Conservation (phyloP, 208 protist species). For the Wallacemonas rigidus region DNA sequence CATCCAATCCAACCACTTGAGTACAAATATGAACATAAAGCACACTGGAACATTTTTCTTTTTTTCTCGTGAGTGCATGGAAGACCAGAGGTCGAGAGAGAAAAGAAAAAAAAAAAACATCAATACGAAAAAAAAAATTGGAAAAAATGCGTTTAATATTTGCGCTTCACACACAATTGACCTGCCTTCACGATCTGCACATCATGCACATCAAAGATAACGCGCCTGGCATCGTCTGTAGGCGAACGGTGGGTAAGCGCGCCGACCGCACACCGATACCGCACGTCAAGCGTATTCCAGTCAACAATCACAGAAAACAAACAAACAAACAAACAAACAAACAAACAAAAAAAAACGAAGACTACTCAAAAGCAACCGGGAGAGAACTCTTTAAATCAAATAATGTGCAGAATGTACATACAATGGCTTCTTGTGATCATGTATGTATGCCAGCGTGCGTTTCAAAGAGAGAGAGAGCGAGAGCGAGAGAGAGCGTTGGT, state of each 20-base stretch:
- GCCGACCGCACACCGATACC: too few relatives aligned
- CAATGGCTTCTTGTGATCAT: too few relatives aligned
- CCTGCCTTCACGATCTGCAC: too few relatives aligned
- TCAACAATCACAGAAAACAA: slow-evolving; percentile 24
- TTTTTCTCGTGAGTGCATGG: slow-evolving; percentile 3
- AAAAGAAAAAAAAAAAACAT: slow-evolving; percentile 18
- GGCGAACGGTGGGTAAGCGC: too few relatives aligned
- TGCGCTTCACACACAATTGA: too few relatives aligned
- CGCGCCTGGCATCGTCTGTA: too few relatives aligned
- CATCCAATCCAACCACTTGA: too few relatives aligned
- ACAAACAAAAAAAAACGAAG: slow-evolving; percentile 12
- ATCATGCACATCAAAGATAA: too few relatives aligned
- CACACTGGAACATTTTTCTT: not conserved
- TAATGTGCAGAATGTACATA: not conserved
- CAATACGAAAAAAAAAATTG: slow-evolving; percentile 20
- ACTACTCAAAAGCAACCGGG: slow-evolving; percentile 16
- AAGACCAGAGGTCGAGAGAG: not conserved
- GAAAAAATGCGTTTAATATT: not conserved
- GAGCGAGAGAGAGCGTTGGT: too few relatives aligned
- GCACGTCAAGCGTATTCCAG: not conserved
- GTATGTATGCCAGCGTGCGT: too few relatives aligned
- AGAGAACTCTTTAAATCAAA: slow-evolving; percentile 6
- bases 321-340: slow-evolving; percentile 36
- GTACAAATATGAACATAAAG: too few relatives aligned
- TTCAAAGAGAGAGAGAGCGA: too few relatives aligned